These are phyloP conservation scores for Candida koratica DNA, from an alignment of 805 yeast species.

Conservation along the genomic window DNA sequence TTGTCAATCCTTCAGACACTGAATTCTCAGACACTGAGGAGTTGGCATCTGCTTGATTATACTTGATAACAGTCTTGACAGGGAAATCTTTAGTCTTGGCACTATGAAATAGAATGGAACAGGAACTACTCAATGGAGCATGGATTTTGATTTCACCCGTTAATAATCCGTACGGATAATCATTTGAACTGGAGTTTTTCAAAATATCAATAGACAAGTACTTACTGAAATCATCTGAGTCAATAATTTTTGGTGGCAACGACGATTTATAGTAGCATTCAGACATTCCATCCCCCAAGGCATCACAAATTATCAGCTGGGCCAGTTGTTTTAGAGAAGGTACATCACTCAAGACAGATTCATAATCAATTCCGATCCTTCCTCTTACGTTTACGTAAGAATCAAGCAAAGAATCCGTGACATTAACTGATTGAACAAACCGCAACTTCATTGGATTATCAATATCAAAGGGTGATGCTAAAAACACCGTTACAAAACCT, in stretches of 20 bases:
- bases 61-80: conserved; percentile 58
- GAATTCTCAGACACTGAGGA: conserved; percentile 10
- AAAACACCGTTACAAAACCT: conserved; percentile 36
- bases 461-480: conserved; percentile 55
- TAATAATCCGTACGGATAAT: conserved; percentile 59
- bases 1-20: conserved; percentile 46
- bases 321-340: conserved; percentile 53
- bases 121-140: conserved; percentile 60
- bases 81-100: conserved; percentile 43
- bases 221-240: conserved; percentile 34
- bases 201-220: conserved; percentile 51
- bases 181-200: conserved; percentile 43
- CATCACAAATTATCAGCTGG: conserved; percentile 31
- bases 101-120: conserved; percentile 55
- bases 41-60: conserved; percentile 21
- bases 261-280: conserved; percentile 50
- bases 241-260: conserved; percentile 40
- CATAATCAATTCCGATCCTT: conserved; percentile 44
- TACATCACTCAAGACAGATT: conserved; percentile 49
- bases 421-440: conserved; percentile 59
- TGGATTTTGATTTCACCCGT: conserved; percentile 58
- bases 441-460: conserved; percentile 67
- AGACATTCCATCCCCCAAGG: conserved; percentile 45
- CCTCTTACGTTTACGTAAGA: conserved; percentile 48
- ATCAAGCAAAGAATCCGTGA: conserved; percentile 25